Base-by-base conservation (phyloP, 164 flowering plant genomes). In the Kalanchoe fedtschenkoi region DNA sequence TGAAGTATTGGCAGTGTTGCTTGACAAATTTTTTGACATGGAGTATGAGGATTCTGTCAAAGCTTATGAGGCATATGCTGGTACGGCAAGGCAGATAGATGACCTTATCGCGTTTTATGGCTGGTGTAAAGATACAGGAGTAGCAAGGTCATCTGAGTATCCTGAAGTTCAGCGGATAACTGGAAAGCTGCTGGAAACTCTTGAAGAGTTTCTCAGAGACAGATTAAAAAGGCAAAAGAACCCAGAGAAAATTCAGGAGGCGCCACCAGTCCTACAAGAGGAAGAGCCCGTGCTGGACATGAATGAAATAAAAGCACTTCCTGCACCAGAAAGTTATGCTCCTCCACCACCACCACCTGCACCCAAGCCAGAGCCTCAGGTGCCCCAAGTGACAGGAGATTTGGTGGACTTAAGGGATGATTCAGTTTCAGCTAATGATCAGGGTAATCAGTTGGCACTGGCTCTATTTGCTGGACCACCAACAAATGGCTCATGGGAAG, bases 1-100 rank as follows among this genome's bases (percentile, higher is more conserved):
- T 34, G 99, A 90, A 60, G 77, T 77, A 15, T 65, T 88, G 69
- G 79, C 81, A 3, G 69, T 85, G 65, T 63, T 90, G 76, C 80
- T 90, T 28, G 97, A 93, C 30, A 77, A 81, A 56, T 93, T 93
- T 70, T 80, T 83, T 75, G 91, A 87, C 38, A 74, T 93, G 66
- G 89, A 83, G 64, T 71, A 85, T 34, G 62, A 75, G 0, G 91
- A 86, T 37, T 86, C 89, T 42, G 81, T 75, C 1, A 90, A 81
- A 69, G 86, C 90, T 0, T 78, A 70, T 28, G 92, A 87, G 22
- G 86, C 87, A 9, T 90, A 87, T 67, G 70, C 71, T 3, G 80
- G 89, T 17, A 65, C 84, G 0, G 75, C 84, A 0, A 90, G 90
- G 74, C 96, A 86, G 74, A 85, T 85, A 34, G 97, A 85, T 53